A percentile compares a stretch with the other conserved stretches of the same genome.
Evolutionary conservation across 2,329 filamentous ascomycete genomes (phyloP).

Genomic region (Paradendryphiella salina): DNA sequence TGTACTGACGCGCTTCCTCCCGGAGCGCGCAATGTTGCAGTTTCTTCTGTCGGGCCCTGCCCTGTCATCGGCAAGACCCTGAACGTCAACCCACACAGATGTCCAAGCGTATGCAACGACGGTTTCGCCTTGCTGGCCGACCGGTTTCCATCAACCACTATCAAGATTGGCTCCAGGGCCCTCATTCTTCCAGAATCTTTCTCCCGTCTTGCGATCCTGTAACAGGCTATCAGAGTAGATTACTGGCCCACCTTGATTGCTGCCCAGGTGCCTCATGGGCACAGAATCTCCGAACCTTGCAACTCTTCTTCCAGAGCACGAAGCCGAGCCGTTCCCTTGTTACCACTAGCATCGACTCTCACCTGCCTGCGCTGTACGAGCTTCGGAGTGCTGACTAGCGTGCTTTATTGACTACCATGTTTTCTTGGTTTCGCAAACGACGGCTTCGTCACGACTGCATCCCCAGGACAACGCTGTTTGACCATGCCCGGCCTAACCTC

Average conservation of each 20-base stretch:
- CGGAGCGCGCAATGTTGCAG: constrained; percentile 15
- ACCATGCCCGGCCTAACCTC: background rate
- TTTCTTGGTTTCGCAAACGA: background rate
- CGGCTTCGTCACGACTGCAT: background rate
- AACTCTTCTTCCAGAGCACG: constrained; percentile 8
- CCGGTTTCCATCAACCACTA: constrained; percentile 17
- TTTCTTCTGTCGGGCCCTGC: constrained; percentile 18
- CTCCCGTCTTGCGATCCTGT: constrained; percentile 30
- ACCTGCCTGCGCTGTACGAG: background rate
- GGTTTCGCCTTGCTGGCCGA: constrained; percentile 20
- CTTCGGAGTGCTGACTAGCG: constrained; percentile 11
- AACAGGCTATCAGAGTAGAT: constrained; percentile 37
- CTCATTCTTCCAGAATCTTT: constrained; percentile 41
- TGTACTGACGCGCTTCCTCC: constrained; percentile 14
- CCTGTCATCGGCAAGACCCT: constrained; percentile 17
- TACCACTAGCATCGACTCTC: background rate
- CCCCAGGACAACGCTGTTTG: constrained; percentile 5
- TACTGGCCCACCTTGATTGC: constrained; percentile 31
- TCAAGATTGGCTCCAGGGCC: constrained; percentile 20
- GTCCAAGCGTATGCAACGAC: constrained; percentile 17
- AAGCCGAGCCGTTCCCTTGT: constrained; percentile 3
- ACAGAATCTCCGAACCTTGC: constrained; percentile 10
- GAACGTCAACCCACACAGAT: constrained; percentile 3
- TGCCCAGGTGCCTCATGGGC: constrained; percentile 8
- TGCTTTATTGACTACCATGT: constrained; percentile 8